phyloP scores from a whole-genome alignment of 306 rosid species.

The Prunus mume region DNA sequence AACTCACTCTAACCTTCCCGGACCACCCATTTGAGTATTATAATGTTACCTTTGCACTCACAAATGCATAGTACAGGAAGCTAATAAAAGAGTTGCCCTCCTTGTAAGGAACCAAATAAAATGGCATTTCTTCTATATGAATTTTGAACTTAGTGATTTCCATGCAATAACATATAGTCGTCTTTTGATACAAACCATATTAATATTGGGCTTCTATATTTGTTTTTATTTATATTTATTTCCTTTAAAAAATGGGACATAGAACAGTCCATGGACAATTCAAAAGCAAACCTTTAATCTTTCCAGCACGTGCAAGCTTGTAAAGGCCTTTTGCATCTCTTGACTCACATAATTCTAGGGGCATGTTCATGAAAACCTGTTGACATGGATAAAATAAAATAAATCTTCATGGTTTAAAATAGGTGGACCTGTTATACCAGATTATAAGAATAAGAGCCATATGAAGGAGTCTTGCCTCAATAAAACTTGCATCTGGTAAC shows the following conservation, averaged over 20 bases:
- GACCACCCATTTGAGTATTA: background rate
- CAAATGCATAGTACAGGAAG: background rate
- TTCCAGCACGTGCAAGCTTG: slow-evolving; percentile 88
- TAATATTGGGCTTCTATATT: background rate
- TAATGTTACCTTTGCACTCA: background rate
- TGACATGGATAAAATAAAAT: background rate
- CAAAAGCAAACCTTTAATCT: slow-evolving; percentile 62
- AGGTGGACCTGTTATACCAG: slow-evolving; percentile 9
- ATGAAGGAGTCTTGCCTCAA: slow-evolving; percentile 52
- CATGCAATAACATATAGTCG: background rate
- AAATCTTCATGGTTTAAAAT: slow-evolving; percentile 22
- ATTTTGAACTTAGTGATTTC: background rate
- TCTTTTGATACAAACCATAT: background rate
- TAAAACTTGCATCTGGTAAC: slow-evolving; percentile 58
- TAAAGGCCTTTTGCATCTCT: slow-evolving; percentile 90
- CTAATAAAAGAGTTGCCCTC: background rate
- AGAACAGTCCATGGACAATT: background rate
- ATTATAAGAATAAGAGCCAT: slow-evolving; percentile 10
- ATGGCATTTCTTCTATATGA: background rate
- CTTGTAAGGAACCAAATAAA: background rate
- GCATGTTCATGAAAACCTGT: slow-evolving; percentile 89
- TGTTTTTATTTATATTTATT: background rate
- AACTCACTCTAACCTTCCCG: background rate
- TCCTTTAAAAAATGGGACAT: background rate
- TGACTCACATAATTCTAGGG: slow-evolving; percentile 68